Percentiles rank a stretch among this genome's conserved stretches.
phyloP scores from a whole-genome alignment of 2,329 filamentous ascomycete species.

The Trichoderma atrobrunneum region DNA sequence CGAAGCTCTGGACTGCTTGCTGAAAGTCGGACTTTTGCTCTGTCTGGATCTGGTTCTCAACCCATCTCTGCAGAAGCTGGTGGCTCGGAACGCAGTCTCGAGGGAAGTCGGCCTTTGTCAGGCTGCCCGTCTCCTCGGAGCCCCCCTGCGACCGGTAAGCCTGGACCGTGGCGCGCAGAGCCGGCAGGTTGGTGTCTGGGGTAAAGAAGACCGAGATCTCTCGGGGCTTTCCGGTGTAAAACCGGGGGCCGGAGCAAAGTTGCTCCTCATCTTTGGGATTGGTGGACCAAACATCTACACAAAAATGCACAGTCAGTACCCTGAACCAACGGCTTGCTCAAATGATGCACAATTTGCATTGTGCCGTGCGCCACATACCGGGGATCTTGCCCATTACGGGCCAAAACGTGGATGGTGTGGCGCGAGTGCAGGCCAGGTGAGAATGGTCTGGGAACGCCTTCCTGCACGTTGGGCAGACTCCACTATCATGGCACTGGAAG shows the following conservation, averaged over 20 bases:
- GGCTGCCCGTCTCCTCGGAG: constrained; percentile 30
- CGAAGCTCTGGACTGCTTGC: constrained; percentile 36
- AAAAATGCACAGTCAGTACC: constrained; percentile 24
- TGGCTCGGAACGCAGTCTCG: constrained; percentile 39
- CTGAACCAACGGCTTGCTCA: not conserved
- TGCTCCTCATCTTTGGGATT: constrained; percentile 35
- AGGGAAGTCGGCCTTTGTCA: constrained; percentile 37
- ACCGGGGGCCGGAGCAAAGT: constrained; percentile 34
- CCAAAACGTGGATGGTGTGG: constrained; percentile 37
- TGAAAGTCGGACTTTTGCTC: constrained; percentile 35
- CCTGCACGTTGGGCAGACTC: constrained; percentile 42
- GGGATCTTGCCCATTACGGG: constrained; percentile 39
- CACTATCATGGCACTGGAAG: constrained; percentile 39
- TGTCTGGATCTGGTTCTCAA: constrained; percentile 36
- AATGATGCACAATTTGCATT: constrained; percentile 6
- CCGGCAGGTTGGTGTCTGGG: constrained; percentile 36
- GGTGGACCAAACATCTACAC: constrained; percentile 38
- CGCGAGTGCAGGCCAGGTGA: constrained; percentile 40
- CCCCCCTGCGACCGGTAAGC: constrained; percentile 36
- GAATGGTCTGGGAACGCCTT: constrained; percentile 41
- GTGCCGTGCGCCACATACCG: constrained; percentile 32
- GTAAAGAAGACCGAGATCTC: constrained; percentile 39
- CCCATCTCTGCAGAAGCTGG: constrained; percentile 37
- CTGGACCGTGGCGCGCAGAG: constrained; percentile 39
- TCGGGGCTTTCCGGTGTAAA: constrained; percentile 37